Percentiles rank a stretch among this genome's conserved stretches.
phyloP scores from a whole-genome alignment of 2,329 filamentous ascomycete genomes.

The Simplicillium sp. region DNA sequence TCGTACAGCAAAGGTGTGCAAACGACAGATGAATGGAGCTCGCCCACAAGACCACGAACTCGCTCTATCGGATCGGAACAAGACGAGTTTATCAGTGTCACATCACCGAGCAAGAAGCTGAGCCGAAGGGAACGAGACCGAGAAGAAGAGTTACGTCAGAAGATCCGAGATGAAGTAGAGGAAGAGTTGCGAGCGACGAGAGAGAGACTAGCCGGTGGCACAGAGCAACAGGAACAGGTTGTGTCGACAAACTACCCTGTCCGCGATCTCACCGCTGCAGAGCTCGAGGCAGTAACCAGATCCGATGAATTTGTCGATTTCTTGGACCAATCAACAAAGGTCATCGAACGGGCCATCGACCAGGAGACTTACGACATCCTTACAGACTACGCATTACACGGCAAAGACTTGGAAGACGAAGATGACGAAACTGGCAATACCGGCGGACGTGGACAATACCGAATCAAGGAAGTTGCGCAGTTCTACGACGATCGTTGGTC shows the following conservation, averaged over 20 bases:
- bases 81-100: conserved; percentile 45
- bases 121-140: conserved; percentile 72
- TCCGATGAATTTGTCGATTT: conserved; percentile 94
- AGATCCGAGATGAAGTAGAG: conserved; percentile 81
- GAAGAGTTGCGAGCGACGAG: conserved; percentile 75
- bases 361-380: conserved; percentile 88
- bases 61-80: conserved; percentile 43
- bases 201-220: conserved; percentile 42
- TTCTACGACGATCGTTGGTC: conserved; percentile 95
- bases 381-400: conserved; percentile 83
- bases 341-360: conserved; percentile 90
- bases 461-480: conserved; percentile 80
- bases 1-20: conserved; percentile 98
- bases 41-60: conserved; percentile 36
- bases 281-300: conserved; percentile 80
- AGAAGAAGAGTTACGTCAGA: conserved; percentile 82
- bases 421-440: conserved; percentile 67
- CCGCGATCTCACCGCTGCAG: conserved; percentile 71
- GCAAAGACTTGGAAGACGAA: conserved; percentile 67
- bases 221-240: conserved; percentile 12
- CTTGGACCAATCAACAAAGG: conserved; percentile 89
- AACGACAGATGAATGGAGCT: conserved; percentile 67
- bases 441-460: conserved; percentile 60
- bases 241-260: conserved; percentile 57
- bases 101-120: conserved; percentile 60